Percentiles rank a stretch among this genome's conserved stretches.
phyloP scores from a whole-genome alignment of 1,139 yeast species.

The Geotrichum reessii region DNA sequence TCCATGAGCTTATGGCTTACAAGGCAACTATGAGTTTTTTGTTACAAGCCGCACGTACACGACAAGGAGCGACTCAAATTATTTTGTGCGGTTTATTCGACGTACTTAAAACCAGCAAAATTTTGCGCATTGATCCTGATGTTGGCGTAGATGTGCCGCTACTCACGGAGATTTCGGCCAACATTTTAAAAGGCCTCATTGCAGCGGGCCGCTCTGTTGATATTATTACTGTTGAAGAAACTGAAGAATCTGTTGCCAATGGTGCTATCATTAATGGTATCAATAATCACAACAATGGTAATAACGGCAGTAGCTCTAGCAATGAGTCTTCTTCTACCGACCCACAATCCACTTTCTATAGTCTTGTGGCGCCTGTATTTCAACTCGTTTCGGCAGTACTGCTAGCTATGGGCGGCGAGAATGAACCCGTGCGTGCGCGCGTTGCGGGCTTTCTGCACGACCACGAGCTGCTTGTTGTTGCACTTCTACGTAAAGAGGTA shows the following conservation, averaged over 20 bases:
- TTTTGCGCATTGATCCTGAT: constrained; percentile 71
- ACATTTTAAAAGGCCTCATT: constrained; percentile 9
- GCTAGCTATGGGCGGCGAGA: constrained; percentile 74
- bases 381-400: constrained; percentile 65
- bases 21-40: constrained; percentile 65
- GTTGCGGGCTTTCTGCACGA: constrained; percentile 50
- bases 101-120: constrained; percentile 51
- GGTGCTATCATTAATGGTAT: not conserved
- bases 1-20: constrained; percentile 49
- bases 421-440: constrained; percentile 54
- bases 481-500: constrained; percentile 66
- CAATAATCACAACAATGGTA: not conserved
- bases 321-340: constrained; percentile 8
- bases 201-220: constrained; percentile 2
- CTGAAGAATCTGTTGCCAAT: not conserved
- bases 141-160: constrained; percentile 51
- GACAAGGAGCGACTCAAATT: constrained; percentile 69
- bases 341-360: constrained; percentile 43
- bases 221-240: not conserved
- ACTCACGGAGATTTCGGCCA: not conserved
- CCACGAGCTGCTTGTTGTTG: constrained; percentile 54
- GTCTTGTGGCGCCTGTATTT: constrained; percentile 69
- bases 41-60: constrained; percentile 67
- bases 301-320: not conserved
- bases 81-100: constrained; percentile 66